A percentile compares a stretch with the other conserved stretches of the same genome.
Evolutionary conservation across 192 early-diverging fungal species (phyloP).

Genomic region (Coemansia sp.): DNA sequence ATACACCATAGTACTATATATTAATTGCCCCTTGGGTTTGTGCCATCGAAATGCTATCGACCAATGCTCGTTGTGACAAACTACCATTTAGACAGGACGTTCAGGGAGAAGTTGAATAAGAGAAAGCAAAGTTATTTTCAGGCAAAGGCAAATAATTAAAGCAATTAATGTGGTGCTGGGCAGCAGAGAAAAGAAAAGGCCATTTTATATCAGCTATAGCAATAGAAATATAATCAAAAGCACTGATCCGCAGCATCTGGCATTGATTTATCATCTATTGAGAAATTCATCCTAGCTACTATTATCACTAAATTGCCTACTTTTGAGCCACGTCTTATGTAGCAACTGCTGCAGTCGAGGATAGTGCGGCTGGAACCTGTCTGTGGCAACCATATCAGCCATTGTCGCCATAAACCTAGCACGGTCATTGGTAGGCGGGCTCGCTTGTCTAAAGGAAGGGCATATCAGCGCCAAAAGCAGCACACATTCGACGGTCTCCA

Average conservation of each 20-base stretch:
- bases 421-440: neutral
- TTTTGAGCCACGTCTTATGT: neutral
- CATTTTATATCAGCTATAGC: neutral
- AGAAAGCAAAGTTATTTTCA: neutral
- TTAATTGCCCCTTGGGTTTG: neutral
- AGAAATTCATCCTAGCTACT: too few relatives aligned
- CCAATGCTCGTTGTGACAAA: neutral
- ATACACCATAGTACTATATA: too few relatives aligned
- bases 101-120: neutral
- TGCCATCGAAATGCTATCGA: neutral
- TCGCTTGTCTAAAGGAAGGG: neutral
- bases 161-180: neutral
- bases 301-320: too few relatives aligned
- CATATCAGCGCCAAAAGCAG: neutral
- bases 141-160: neutral
- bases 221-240: neutral
- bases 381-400: neutral
- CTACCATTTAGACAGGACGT: neutral
- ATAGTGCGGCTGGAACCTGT: neutral
- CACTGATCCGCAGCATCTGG: neutral
- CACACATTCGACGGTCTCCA: neutral
- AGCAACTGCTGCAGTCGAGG: neutral
- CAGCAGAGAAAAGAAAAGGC: neutral
- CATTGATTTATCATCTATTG: neutral
- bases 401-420: neutral